A percentile compares a stretch with the other conserved stretches of the same genome.
These are phyloP conservation scores for Fusarium sp. DNA, from an alignment of 2,329 filamentous ascomycete species.

Conservation along the genomic window DNA sequence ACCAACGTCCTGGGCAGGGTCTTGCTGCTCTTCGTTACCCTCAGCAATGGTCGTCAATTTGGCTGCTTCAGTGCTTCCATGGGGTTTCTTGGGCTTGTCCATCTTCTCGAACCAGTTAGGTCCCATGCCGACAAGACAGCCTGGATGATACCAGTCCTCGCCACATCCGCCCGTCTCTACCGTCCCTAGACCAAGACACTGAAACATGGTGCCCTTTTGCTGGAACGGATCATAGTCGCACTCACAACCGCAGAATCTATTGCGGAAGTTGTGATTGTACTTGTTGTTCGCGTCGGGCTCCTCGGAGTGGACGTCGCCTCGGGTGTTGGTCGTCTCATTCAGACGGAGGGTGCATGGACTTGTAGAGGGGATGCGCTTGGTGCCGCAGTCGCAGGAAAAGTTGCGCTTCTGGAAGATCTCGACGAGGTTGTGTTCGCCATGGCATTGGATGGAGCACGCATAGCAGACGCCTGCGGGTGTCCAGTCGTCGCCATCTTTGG, in stretches of 20 bases:
- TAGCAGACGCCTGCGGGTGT: constrained; percentile 87
- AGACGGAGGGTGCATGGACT: constrained; percentile 80
- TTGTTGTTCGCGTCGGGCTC: constrained; percentile 76
- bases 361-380: constrained; percentile 75
- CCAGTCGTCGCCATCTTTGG: constrained; percentile 61
- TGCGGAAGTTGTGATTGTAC: constrained; percentile 96
- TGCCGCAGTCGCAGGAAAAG: constrained; percentile 97
- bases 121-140: constrained; percentile 84
- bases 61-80: constrained; percentile 27
- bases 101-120: constrained; percentile 73
- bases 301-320: constrained; percentile 81
- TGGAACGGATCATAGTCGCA: constrained; percentile 87
- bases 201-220: constrained; percentile 98
- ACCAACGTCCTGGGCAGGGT: constrained; percentile 24
- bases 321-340: constrained; percentile 76
- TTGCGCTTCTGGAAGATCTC: constrained; percentile 96
- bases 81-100: constrained; percentile 45
- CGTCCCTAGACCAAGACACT: constrained; percentile 86
- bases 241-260: constrained; percentile 88
- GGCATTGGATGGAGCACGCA: constrained; percentile 94
- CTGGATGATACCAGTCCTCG: constrained; percentile 98
- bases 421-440: constrained; percentile 92
- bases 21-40: constrained; percentile 51
- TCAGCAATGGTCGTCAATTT: constrained; percentile 61
- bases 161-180: constrained; percentile 87